Base-by-base conservation (phyloP, 345 rosid genomes). In the Firmiana major region DNA sequence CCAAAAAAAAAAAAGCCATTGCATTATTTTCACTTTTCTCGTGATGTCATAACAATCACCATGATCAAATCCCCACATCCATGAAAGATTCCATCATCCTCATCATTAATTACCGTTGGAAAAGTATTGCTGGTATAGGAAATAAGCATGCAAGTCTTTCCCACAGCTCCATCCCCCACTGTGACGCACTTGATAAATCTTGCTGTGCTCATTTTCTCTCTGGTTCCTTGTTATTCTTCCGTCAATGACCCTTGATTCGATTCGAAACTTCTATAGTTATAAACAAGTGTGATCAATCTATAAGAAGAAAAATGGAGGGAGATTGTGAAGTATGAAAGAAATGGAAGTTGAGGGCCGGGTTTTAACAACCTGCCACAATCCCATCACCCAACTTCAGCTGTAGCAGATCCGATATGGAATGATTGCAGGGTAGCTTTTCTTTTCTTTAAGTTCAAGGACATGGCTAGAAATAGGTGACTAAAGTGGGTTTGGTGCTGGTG, bases 81-180 rank as follows among this genome's bases (percentile, higher is more conserved):
- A n/a, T 19, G 59, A 63, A 7, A 36, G 6, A 15, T 59, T 74
- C 36, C 60, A 53, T 36, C 4, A 57, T 16, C 53, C 55, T 9
- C 6, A 17, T 6, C 6, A 19, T 64, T 64, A 0, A 28, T 1
- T 91, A 90, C 97, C 81, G 89, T 89, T 1, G 97, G 97, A 75
- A 92, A 92, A 70, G 91, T 86, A 65, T 92, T 92, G 89, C 94
- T 88, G 9, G 92, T 91, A 63, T 91, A 91, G 71, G 92, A 90
- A 79, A 91, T 91, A 53, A 91, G 90, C 97, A 91, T 88, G 81
- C 96, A 91, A 64, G 96, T 91, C 74, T 91, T 91, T 67, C 96
- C 97, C 42, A 91, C 97, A 1, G 94, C 94, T 62, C 97, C 97
- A 83, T 92, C 97, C 19, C 97, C 97, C 1, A 92, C 89, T 3